Evolutionary conservation across 768 basidiomycete species (phyloP).

Genomic region (Sutorius australiensis): DNA sequence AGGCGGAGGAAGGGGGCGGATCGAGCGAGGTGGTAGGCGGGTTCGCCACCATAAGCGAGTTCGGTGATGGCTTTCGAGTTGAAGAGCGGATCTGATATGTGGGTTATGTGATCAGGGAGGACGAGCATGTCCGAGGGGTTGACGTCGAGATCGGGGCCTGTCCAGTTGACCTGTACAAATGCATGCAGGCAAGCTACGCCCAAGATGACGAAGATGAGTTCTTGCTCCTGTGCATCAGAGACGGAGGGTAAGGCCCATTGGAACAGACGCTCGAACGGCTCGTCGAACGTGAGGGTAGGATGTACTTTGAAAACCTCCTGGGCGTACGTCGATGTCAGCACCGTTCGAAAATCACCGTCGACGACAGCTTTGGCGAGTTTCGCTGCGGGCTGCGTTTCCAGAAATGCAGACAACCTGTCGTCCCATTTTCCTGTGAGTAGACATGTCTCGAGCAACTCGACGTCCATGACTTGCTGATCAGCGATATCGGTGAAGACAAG

Average conservation of each 20-base stretch:
- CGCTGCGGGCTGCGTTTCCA: conserved; percentile 22
- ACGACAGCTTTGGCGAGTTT: conserved; percentile 54
- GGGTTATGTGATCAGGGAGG: conserved; percentile 31
- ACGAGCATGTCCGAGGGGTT: conserved; percentile 38
- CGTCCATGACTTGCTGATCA: conserved; percentile 14
- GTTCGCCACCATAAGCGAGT: conserved; percentile 85
- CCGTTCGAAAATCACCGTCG: conserved; percentile 55
- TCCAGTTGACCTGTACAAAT: conserved; percentile 95
- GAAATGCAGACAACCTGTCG: conserved; percentile 13
- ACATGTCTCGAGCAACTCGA: conserved; percentile 46
- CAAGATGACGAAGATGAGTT: conserved; percentile 56
- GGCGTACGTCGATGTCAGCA: conserved; percentile 45
- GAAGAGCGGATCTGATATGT: conserved; percentile 46
- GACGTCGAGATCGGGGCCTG: conserved; percentile 80
- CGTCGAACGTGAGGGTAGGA: conserved; percentile 32
- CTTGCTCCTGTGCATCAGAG: conserved; percentile 40
- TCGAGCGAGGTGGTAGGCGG: conserved; percentile 87
- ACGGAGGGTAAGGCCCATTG: conserved; percentile 28
- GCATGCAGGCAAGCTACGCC: conserved; percentile 82
- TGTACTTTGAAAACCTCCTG: conserved; percentile 37
- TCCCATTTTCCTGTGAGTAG: conserved; percentile 54
- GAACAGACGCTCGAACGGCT: conserved; percentile 38
- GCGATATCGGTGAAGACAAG: conserved; percentile 3
- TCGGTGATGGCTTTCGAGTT: conserved; percentile 67
- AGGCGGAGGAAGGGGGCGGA: conserved; percentile 68